phyloP scores from a whole-genome alignment of 306 rosid genomes.

The Pyrus betulifolia region DNA sequence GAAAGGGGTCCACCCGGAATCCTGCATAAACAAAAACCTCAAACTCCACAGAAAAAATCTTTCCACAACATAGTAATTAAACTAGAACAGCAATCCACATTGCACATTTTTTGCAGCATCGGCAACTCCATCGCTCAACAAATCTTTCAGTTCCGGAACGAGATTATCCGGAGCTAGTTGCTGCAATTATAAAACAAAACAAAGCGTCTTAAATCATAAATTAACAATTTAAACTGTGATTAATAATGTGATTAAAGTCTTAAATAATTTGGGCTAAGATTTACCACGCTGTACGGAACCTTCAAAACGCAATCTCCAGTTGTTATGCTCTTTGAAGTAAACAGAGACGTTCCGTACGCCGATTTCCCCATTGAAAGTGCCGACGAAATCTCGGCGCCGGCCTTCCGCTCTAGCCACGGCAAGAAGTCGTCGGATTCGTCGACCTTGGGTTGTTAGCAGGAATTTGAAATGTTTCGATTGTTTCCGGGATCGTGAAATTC shows the following conservation, averaged over 20 bases:
- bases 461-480: neutral
- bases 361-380: conserved; percentile 56
- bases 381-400: conserved; percentile 43
- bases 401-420: conserved; percentile 65
- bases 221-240: neutral
- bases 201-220: neutral
- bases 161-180: conserved; percentile 60
- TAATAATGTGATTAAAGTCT: neutral
- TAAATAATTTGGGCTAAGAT: neutral
- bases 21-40: conserved; percentile 22
- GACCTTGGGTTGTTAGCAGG: neutral
- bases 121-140: conserved; percentile 38
- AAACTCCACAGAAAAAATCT: neutral
- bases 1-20: conserved; percentile 66
- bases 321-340: conserved; percentile 45
- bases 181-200: conserved; percentile 37
- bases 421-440: conserved; percentile 36
- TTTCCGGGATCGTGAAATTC: neutral
- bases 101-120: conserved; percentile 44
- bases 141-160: conserved; percentile 31
- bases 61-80: neutral
- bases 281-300: conserved; percentile 61
- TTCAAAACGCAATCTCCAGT: conserved; percentile 57
- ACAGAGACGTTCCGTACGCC: conserved; percentile 51
- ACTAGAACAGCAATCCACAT: conserved; percentile 25